Evolutionary conservation across 148 eudicot species (phyloP), one percentile per base, ranked within the genome.

Genomic region (Rhododendron henanense): DNA sequence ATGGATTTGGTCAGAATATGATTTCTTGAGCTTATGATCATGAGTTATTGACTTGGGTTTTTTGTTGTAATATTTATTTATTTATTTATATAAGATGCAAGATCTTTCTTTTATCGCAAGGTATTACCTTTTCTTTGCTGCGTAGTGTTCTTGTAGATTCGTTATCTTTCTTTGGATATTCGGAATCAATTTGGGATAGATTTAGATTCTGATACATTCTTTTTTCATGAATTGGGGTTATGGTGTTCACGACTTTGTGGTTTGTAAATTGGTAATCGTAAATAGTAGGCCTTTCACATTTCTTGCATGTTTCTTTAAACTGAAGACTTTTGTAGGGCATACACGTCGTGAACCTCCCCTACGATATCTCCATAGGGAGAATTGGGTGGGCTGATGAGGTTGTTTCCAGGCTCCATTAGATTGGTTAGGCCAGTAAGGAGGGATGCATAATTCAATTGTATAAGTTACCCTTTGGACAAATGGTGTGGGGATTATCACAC

Each of bases 101-200:
- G 81, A 84, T 75, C 69, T 51, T 74, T 37, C 50, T 84, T 69
- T 25, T 79, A 31, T 84, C 35, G 57, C 41, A 53, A 73, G 65
- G 67, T 25, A 21, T 11, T 75, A 37, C 31, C 67, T 74, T 81
- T 81, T 21, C 31, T 50, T 35, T 48, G 7, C 5, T 37, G 2
- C 53, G 10, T 33, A 71, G 13, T 35, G 10, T 50, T 50, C 3
- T 23, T 69, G 79, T 84, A 19, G 79, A 47, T 73, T 51, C 45
- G 39, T 48, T 19, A 13, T 50, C 41, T 80, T 51, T 31, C 65
- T 19, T 28, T 21, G 44, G 51, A 65, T 82, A 15, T 45, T 45
- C 44, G 35, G 35, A 13, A 41, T 61, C 47, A 21, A 83, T 83
- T 18, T 41, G 39, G 31, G 45, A 83, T 6, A 15, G 37, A 45